Base-by-base conservation (phyloP, 2,329 filamentous ascomycete species). In the Parastagonospora nodorum region DNA sequence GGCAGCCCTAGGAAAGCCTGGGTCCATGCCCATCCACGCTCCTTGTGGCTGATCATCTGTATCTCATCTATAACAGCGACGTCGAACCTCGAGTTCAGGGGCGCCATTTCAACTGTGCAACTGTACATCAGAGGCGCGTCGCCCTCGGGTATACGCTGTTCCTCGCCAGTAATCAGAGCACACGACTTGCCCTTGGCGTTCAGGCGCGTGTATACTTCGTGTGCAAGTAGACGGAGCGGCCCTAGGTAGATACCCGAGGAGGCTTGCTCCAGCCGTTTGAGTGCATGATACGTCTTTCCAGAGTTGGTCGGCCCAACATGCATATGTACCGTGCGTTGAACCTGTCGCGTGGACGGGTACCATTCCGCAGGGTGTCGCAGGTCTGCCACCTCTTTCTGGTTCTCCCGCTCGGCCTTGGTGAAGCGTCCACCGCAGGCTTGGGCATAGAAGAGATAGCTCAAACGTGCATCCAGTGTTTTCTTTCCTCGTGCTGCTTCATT, bases 31-130 rank as follows among this genome's bases (percentile, higher is more conserved):
- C 89, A 96, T 1, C 95, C 94, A 61, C 94, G 87, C 0, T 90
- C 84, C 0, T 72, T 55, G 64, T 92, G 87, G 12, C 85, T 87
- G 60, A 99, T 90, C 94, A 99, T 97, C 74, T 99, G 94, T 50
- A 99, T 97, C 77, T 99, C 94, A 68, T 99, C 94, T 56, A 99
- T 93, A 60, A 99, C 93, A 1, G 91, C 93, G 31, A 99, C 92
- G 36, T 97, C 93, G 28, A 90, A 61, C 77, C 81, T n/a, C 80
- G 68, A 74, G 42, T 80, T 79, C 15, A 85, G 60, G 6, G 83
- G 83, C 19, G 87, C 81, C 88, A 99, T 99, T 73, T 99, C 94
- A 2, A 99, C 94, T 0, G 94, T 99, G 68, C 94, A 97, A 68
- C 91, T 93, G 50, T 82, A 83, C 66, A 96, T 87, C 53, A 80